Evolutionary conservation across 1,284 basidiomycete genomes (phyloP).

Genomic region (Afroboletus lepidellus): DNA sequence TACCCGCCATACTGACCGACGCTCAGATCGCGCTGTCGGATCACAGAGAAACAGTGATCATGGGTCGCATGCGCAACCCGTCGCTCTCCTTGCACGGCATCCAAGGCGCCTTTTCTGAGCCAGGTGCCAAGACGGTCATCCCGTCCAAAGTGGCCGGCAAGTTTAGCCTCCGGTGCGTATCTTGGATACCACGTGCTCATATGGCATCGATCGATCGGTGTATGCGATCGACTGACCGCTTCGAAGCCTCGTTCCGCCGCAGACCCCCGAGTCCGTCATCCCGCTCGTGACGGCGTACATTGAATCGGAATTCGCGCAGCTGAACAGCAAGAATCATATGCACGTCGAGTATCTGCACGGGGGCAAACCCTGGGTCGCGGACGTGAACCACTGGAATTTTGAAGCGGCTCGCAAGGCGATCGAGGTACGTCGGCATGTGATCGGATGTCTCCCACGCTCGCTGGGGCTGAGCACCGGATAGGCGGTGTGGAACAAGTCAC

Average conservation of each 20-base stretch:
- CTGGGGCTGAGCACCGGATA: conserved; percentile 28
- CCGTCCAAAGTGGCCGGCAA: conserved; percentile 88
- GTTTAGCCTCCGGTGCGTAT: conserved; percentile 87
- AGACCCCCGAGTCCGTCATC: conserved; percentile 76
- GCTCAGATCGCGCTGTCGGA: conserved; percentile 58
- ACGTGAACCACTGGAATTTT: conserved; percentile 92
- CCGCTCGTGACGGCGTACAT: conserved; percentile 75
- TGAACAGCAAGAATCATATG: conserved; percentile 81
- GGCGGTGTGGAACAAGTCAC: conserved; percentile 78
- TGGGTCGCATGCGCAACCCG: conserved; percentile 89
- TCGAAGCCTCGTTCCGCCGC: conserved; percentile 79
- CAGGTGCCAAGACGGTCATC: conserved; percentile 94
- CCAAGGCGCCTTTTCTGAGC: conserved; percentile 92
- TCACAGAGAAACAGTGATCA: conserved; percentile 84
- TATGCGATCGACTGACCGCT: not conserved
- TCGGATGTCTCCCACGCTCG: no score
- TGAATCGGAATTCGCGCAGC: conserved; percentile 77
- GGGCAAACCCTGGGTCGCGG: conserved; percentile 89
- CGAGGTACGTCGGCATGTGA: conserved; percentile 43
- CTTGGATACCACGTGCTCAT: not conserved
- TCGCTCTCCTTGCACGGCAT: conserved; percentile 94
- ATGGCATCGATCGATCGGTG: conserved; percentile 1
- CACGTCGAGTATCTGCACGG: conserved; percentile 71
- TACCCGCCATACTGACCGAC: not conserved
- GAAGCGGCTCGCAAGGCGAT: conserved; percentile 88